Evolutionary conservation across 495 filamentous ascomycete species (phyloP).

Genomic region (Trichoderma virens): DNA sequence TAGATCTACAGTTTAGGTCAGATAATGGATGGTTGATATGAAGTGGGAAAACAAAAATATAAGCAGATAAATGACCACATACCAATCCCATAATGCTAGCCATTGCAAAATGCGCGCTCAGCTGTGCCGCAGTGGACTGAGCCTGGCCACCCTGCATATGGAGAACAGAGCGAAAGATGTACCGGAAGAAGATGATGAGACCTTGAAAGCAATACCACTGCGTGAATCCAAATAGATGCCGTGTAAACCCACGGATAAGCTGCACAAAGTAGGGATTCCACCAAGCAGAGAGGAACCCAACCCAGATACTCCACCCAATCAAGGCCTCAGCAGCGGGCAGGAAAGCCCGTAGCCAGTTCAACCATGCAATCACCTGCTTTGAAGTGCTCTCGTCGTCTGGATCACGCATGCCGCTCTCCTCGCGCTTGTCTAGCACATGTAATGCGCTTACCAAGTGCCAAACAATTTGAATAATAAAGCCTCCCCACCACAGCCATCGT

Average conservation of each 20-base stretch:
- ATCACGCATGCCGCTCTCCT: conserved; percentile 1
- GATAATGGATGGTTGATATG: conserved; percentile 13
- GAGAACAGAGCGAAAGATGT: conserved; percentile 42
- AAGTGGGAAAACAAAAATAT: neutral
- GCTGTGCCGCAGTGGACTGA: conserved; percentile 26
- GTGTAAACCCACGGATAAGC: conserved; percentile 53
- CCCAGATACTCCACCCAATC: conserved; percentile 39
- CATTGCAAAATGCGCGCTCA: conserved; percentile 51
- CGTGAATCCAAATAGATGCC: conserved; percentile 54
- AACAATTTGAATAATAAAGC: conserved; percentile 40
- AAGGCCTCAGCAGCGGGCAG: conserved; percentile 28
- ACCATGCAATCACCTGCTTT: neutral
- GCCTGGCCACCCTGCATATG: conserved; percentile 36
- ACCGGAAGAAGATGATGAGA: conserved; percentile 51
- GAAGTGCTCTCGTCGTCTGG: neutral
- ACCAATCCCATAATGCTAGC: conserved; percentile 47
- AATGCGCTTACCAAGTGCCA: conserved; percentile 42
- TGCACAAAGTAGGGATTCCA: conserved; percentile 70
- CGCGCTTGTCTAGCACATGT: conserved; percentile 18
- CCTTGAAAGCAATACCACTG: conserved; percentile 65
- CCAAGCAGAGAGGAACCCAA: conserved; percentile 54
- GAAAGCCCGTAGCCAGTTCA: neutral
- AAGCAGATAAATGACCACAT: conserved; percentile 21
- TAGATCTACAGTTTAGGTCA: conserved; percentile 33
- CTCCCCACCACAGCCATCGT: conserved; percentile 45